phyloP scores from a whole-genome alignment of 2,329 filamentous ascomycete species.

The Nigrospora sphaerica region DNA sequence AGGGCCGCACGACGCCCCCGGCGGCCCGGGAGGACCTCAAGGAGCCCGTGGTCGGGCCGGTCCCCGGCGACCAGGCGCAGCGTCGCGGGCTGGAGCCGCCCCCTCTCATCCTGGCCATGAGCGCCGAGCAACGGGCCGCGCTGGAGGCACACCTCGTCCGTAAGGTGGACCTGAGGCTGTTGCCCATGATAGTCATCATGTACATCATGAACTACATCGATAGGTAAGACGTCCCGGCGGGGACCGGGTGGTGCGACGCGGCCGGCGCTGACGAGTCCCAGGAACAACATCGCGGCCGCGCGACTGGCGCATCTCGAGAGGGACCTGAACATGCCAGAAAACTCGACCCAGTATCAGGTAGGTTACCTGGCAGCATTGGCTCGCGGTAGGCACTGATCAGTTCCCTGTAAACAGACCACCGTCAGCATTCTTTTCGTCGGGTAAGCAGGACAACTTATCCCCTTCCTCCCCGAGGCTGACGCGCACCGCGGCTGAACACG shows the following conservation, averaged over 20 bases:
- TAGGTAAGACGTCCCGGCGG: slow-evolving; percentile 12
- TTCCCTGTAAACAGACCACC: slow-evolving; percentile 24
- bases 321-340: slow-evolving; percentile 22
- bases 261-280: slow-evolving; percentile 23
- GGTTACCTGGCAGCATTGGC: background rate
- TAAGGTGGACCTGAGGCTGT: slow-evolving; percentile 58
- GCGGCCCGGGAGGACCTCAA: slow-evolving; percentile 1
- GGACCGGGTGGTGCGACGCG: background rate
- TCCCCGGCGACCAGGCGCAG: slow-evolving; percentile 8
- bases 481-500: too few relatives aligned
- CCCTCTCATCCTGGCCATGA: slow-evolving; percentile 33
- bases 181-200: slow-evolving; percentile 63
- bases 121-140: slow-evolving; percentile 38
- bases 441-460: slow-evolving; percentile 15
- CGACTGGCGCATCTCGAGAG: slow-evolving; percentile 39
- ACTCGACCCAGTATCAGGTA: slow-evolving; percentile 27
- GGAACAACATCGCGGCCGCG: slow-evolving; percentile 51
- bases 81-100: slow-evolving; percentile 19
- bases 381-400: background rate
- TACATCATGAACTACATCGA: slow-evolving; percentile 65
- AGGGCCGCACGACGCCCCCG: background rate
- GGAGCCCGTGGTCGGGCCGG: background rate
- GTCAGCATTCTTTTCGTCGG: slow-evolving; percentile 46
- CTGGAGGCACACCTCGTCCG: slow-evolving; percentile 51
- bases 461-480: too few relatives aligned